These are phyloP conservation scores for Sugiyamaella xylanicola DNA, from an alignment of 1,139 yeast genomes.

Conservation along the genomic window DNA sequence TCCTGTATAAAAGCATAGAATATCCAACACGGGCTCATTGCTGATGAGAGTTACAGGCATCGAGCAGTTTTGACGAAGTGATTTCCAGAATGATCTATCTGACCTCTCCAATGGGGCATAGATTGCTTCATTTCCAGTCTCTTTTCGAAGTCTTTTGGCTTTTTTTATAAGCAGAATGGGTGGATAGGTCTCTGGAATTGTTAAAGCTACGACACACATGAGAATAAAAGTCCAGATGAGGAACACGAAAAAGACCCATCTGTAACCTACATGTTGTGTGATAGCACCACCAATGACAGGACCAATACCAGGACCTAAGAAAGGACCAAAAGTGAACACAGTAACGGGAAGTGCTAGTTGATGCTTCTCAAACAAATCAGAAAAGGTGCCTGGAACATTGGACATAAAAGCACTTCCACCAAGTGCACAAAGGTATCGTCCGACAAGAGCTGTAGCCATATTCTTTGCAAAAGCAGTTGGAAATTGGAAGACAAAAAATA, in stretches of 20 bases:
- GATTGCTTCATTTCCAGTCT: conserved; percentile 58
- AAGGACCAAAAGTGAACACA: conserved; percentile 69
- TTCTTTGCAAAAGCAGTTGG: conserved; percentile 68
- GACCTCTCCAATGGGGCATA: conserved; percentile 53
- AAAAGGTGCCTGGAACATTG: conserved; percentile 75
- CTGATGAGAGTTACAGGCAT: conserved; percentile 58
- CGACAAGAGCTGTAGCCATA: conserved; percentile 61
- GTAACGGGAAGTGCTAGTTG: conserved; percentile 72
- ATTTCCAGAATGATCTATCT: conserved; percentile 37
- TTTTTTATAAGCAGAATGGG: conserved; percentile 62
- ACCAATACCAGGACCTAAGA: conserved; percentile 74
- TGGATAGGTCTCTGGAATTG: conserved; percentile 73
- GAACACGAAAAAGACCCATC: conserved; percentile 65
- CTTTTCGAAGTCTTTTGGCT: conserved; percentile 58
- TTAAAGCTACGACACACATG: conserved; percentile 54
- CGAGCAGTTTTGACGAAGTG: conserved; percentile 47
- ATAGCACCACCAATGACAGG: conserved; percentile 72
- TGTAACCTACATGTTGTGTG: conserved; percentile 53
- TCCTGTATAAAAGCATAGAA: conserved; percentile 64
- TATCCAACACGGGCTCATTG: conserved; percentile 63
- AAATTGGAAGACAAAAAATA: conserved; percentile 63
- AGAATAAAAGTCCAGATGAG: conserved; percentile 66
- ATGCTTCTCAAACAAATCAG: conserved; percentile 61
- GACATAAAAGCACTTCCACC: conserved; percentile 71
- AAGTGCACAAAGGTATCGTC: conserved; percentile 68